Evolutionary conservation across 192 early-diverging fungal genomes (phyloP).

Genomic region (Backusella tuberculispora): DNA sequence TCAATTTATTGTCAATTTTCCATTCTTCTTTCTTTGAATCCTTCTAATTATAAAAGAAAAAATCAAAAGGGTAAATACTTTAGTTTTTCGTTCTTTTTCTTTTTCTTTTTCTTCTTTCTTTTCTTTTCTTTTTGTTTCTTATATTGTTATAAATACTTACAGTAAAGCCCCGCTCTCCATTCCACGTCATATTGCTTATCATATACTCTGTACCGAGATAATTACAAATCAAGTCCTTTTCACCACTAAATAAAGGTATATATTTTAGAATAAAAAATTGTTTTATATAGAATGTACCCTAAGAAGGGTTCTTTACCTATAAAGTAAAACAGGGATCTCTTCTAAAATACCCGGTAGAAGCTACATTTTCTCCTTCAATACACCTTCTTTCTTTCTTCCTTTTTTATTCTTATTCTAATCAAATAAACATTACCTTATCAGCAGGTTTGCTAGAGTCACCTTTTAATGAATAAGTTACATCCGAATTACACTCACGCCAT

Average conservation of each 20-base stretch:
- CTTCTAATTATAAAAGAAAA: slow-evolving; percentile 26
- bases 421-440: slow-evolving; percentile 49
- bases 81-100: not conserved
- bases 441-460: slow-evolving; percentile 60
- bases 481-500: slow-evolving; percentile 69
- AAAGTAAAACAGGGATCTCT: slow-evolving; percentile 60
- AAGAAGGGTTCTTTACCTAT: slow-evolving; percentile 52
- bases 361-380: slow-evolving; percentile 34
- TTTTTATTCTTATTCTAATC: not conserved
- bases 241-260: slow-evolving; percentile 57
- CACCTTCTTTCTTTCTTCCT: not conserved
- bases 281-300: not conserved
- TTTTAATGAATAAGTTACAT: slow-evolving; percentile 49
- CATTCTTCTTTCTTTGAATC: slow-evolving; percentile 49
- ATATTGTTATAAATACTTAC: slow-evolving; percentile 34
- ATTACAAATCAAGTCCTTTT: slow-evolving; percentile 85
- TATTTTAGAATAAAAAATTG: not conserved
- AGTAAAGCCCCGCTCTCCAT: slow-evolving; percentile 60
- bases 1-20: slow-evolving; percentile 50
- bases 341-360: slow-evolving; percentile 65
- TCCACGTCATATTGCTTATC: slow-evolving; percentile 71
- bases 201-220: slow-evolving; percentile 68
- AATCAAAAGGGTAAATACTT: too few species aligned
- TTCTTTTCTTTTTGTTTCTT: not conserved
- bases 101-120: not conserved